Conservation (phyloP, 441 rosid genomes). For the Croton laevigatus region DNA sequence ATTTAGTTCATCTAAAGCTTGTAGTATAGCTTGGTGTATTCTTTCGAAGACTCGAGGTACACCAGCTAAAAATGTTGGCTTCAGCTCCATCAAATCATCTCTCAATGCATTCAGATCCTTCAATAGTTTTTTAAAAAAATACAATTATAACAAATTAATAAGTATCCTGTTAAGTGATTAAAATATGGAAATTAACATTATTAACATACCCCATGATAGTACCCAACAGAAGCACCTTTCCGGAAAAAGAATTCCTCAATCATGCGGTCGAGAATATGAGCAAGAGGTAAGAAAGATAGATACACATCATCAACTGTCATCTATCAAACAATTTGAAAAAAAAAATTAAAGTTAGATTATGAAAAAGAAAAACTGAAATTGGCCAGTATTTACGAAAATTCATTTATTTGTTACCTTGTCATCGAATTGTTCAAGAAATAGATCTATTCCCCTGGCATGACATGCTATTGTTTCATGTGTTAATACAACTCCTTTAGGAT, state of each 20-base stretch:
- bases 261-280: conserved; percentile 84
- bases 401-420: conserved; percentile 58
- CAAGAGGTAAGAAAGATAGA: conserved; percentile 91
- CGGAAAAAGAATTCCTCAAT: conserved; percentile 82
- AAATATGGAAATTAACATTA: not conserved
- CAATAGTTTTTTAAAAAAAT: conserved; percentile 14
- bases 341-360: not conserved
- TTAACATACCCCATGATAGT: conserved; percentile 81
- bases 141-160: conserved; percentile 1
- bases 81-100: conserved; percentile 79
- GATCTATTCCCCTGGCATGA: conserved; percentile 64
- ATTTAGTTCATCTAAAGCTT: conserved; percentile 69
- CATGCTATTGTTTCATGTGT: conserved; percentile 69
- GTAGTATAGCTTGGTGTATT: conserved; percentile 67
- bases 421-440: conserved; percentile 76
- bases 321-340: conserved; percentile 31
- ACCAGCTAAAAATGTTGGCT: conserved; percentile 86
- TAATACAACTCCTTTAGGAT: conserved; percentile 89
- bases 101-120: conserved; percentile 82
- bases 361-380: not conserved
- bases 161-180: not conserved
- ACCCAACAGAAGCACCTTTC: conserved; percentile 95
- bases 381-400: not conserved
- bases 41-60: conserved; percentile 93
- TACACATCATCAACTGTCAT: conserved; percentile 88